These are phyloP conservation scores for Musa schizocarpa DNA, from an alignment of 176 grass and related monocot species.

Conservation along the genomic window DNA sequence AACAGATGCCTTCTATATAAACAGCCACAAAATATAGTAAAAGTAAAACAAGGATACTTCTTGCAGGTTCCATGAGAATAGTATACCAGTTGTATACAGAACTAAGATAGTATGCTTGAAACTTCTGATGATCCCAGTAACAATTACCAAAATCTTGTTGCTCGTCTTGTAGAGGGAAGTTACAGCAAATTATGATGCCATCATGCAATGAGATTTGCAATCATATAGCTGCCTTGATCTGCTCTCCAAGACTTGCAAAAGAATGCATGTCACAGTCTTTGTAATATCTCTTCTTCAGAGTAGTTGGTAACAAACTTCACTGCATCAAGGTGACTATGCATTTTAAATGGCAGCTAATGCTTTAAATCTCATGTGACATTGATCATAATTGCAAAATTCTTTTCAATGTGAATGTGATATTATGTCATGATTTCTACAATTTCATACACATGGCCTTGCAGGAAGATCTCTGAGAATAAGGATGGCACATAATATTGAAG, in stretches of 20 bases:
- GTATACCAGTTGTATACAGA: too few relatives aligned
- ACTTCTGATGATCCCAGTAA: too few relatives aligned
- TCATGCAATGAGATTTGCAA: neutral
- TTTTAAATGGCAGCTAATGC: neutral
- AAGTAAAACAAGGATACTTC: too few relatives aligned
- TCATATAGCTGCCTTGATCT: neutral
- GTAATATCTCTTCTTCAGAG: neutral
- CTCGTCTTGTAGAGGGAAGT: too few relatives aligned
- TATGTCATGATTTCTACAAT: neutral
- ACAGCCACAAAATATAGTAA: too few relatives aligned
- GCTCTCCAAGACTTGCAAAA: neutral
- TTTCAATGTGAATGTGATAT: neutral
- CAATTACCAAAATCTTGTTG: too few relatives aligned
- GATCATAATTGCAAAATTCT: neutral
- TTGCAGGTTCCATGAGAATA: too few relatives aligned
- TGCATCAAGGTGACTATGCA: neutral
- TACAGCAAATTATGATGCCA: neutral
- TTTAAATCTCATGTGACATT: neutral
- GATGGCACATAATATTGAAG: too few relatives aligned
- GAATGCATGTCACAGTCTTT: conserved; percentile 3
- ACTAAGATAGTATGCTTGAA: too few relatives aligned
- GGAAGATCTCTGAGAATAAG: neutral
- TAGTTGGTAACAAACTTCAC: conserved; percentile 9
- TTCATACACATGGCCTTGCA: neutral
- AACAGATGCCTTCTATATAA: too few relatives aligned